Evolutionary conservation across 2,329 filamentous ascomycete genomes (phyloP).

Genomic region (Didymella arachidicola): DNA sequence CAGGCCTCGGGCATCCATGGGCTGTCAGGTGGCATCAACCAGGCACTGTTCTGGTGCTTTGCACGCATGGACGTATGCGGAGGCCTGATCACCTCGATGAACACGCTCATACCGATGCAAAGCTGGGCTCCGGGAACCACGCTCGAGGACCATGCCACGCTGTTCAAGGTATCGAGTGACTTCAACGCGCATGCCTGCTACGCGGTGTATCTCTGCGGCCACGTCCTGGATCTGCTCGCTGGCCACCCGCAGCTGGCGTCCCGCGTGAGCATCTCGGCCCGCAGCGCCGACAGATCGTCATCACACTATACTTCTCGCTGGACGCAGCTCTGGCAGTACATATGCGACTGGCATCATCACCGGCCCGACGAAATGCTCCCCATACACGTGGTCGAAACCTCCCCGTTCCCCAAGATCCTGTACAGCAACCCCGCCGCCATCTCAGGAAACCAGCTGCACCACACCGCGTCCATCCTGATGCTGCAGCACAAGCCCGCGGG

Average conservation of each 20-base stretch:
- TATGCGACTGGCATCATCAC: background rate
- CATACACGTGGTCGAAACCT: background rate
- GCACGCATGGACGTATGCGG: background rate
- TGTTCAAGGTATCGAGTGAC: background rate
- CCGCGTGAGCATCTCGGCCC: background rate
- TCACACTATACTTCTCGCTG: background rate
- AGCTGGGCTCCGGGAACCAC: background rate
- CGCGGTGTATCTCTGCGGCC: background rate
- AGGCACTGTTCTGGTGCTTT: background rate
- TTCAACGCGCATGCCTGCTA: background rate
- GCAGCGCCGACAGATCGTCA: background rate
- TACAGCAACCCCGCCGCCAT: background rate
- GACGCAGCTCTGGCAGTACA: background rate
- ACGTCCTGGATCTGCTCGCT: background rate
- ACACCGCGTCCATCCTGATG: background rate
- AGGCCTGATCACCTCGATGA: background rate
- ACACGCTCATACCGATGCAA: background rate
- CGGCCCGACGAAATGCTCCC: background rate
- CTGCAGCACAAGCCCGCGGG: background rate
- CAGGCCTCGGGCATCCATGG: background rate
- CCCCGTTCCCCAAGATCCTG: background rate
- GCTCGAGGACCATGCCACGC: background rate
- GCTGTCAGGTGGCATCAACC: background rate
- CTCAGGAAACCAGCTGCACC: background rate
- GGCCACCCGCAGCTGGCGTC: background rate